Conservation (phyloP, 352 stramenopile species). For the Pythium utonaiense region DNA sequence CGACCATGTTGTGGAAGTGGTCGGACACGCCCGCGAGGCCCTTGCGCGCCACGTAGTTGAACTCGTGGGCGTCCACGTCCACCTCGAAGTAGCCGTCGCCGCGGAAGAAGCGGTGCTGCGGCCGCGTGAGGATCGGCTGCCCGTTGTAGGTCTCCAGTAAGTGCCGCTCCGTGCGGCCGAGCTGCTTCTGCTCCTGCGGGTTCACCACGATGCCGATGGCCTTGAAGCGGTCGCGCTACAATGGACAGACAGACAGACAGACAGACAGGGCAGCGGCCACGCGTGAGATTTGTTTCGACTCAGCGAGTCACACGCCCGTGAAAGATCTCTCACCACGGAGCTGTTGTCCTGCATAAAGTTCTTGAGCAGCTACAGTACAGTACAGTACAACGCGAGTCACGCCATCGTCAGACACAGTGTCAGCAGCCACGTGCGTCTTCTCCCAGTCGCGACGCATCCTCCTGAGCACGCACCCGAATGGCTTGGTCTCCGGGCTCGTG, state of each 20-base stretch:
- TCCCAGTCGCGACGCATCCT: neutral
- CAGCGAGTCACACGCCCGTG: no score
- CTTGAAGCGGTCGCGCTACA: slow-evolving; percentile 76
- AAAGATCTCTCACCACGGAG: slow-evolving; percentile 23
- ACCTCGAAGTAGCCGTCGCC: slow-evolving; percentile 79
- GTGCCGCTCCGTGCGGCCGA: slow-evolving; percentile 69
- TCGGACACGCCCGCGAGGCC: slow-evolving; percentile 65
- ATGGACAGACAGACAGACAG: no score
- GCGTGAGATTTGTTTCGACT: neutral
- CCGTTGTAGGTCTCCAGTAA: slow-evolving; percentile 83
- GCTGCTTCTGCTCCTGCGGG: slow-evolving; percentile 49
- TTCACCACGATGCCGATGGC: slow-evolving; percentile 82
- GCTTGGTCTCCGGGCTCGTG: slow-evolving; percentile 39
- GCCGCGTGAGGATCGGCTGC: slow-evolving; percentile 74
- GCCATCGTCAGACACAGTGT: no score
- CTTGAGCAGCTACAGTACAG: slow-evolving; percentile 34
- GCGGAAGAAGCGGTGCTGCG: slow-evolving; percentile 72
- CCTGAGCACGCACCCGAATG: slow-evolving; percentile 39
- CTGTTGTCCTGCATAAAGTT: slow-evolving; percentile 38
- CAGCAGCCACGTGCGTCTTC: neutral
- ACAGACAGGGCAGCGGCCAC: no score
- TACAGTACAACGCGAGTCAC: no score
- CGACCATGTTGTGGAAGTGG: slow-evolving; percentile 77
- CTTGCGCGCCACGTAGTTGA: slow-evolving; percentile 82
- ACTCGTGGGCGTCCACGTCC: slow-evolving; percentile 78